Conservation (phyloP, 768 basidiomycete genomes). For the Auriscalpium vulgare region DNA sequence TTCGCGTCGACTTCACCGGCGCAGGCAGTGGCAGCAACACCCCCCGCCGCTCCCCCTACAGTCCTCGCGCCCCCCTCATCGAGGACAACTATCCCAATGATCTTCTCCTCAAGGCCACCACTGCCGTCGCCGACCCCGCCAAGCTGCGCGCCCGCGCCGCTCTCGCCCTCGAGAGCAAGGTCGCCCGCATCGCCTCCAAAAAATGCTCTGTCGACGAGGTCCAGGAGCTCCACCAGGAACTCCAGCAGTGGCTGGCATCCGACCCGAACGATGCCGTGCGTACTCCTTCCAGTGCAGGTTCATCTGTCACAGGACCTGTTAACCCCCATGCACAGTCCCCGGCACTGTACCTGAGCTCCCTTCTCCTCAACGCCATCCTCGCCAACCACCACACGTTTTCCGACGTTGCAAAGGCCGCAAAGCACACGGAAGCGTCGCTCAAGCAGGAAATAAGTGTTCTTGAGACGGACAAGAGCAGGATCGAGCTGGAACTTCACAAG, state of each 20-base stretch:
- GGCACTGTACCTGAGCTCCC: slow-evolving; percentile 68
- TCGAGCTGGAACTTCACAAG: slow-evolving; percentile 69
- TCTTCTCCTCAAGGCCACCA: slow-evolving; percentile 24
- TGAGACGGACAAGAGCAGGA: slow-evolving; percentile 46
- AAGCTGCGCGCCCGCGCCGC: slow-evolving; percentile 39
- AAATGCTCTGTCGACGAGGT: slow-evolving; percentile 88
- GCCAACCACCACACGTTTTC: slow-evolving; percentile 78
- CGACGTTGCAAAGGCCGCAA: slow-evolving; percentile 63
- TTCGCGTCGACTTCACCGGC: slow-evolving; percentile 68
- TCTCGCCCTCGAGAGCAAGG: slow-evolving; percentile 67
- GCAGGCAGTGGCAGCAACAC: slow-evolving; percentile 58
- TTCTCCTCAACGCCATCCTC: slow-evolving; percentile 74
- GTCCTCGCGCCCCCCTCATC: slow-evolving; percentile 27
- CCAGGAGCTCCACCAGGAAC: slow-evolving; percentile 65
- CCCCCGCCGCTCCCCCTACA: slow-evolving; percentile 45
- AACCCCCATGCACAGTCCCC: slow-evolving; percentile 36
- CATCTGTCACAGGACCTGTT: slow-evolving; percentile 3
- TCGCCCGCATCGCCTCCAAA: slow-evolving; percentile 71
- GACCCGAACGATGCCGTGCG: slow-evolving; percentile 58
- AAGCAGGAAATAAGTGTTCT: slow-evolving; percentile 61
- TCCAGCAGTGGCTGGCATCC: slow-evolving; percentile 65
- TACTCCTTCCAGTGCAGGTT: slow-evolving; percentile 12
- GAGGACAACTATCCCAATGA: slow-evolving; percentile 36
- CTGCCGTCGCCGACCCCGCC: slow-evolving; percentile 17
- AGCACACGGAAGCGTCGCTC: slow-evolving; percentile 50